phyloP scores from a whole-genome alignment of 352 stramenopile species.

The Phytophthora sojae region DNA sequence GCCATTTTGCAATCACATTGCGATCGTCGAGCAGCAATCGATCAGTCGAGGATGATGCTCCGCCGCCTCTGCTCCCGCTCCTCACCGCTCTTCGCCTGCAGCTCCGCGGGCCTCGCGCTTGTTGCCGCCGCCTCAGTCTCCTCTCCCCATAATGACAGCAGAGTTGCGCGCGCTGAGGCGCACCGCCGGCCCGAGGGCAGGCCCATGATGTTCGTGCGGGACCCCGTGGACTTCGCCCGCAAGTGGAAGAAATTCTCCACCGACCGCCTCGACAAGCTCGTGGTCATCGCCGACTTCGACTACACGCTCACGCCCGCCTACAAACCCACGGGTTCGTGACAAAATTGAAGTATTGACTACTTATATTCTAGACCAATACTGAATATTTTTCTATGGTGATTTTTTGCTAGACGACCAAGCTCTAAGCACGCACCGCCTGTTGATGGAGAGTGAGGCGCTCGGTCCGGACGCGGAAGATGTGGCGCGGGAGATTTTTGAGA shows the following conservation, averaged over 20 bases:
- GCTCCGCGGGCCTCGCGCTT: constrained; percentile 19
- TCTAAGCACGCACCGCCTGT: constrained; percentile 56
- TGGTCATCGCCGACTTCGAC: constrained; percentile 88
- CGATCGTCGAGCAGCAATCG: neutral
- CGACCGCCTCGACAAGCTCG: constrained; percentile 69
- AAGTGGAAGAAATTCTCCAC: constrained; percentile 84
- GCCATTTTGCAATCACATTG: neutral
- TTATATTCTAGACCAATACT: neutral
- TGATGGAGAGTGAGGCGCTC: constrained; percentile 63
- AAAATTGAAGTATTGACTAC: neutral
- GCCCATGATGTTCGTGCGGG: constrained; percentile 50
- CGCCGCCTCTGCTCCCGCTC: constrained; percentile 3
- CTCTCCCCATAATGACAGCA: neutral
- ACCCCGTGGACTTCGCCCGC: constrained; percentile 63
- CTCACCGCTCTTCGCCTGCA: constrained; percentile 16
- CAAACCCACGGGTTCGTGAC: constrained; percentile 46
- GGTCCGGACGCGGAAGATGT: constrained; percentile 39
- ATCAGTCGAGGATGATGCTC: constrained; percentile 7
- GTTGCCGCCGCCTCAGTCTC: neutral
- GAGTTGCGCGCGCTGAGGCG: constrained; percentile 4
- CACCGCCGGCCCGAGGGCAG: constrained; percentile 32
- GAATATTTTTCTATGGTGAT: constrained; percentile 1
- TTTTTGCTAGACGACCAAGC: constrained; percentile 48
- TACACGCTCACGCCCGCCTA: constrained; percentile 81
- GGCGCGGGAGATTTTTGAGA: constrained; percentile 57